Evolutionary conservation across 108 stramenopile species (phyloP).

Genomic region (Aurantiochytrium sp.): DNA sequence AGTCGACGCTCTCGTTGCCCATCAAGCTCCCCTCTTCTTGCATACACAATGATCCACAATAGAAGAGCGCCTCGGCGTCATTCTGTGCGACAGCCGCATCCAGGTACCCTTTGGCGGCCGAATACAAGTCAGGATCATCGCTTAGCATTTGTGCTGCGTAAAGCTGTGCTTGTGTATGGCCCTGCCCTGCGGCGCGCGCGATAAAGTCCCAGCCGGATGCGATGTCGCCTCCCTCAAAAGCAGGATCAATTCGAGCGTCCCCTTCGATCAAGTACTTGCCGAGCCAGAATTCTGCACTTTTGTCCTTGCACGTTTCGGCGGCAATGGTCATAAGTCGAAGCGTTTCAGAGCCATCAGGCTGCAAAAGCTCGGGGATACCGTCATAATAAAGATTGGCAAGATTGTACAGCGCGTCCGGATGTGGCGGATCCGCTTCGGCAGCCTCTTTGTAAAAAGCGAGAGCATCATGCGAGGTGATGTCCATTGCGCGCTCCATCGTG

Average conservation of each 20-base stretch:
- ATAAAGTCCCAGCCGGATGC: neutral
- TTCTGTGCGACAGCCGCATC: neutral
- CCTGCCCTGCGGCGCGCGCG: neutral
- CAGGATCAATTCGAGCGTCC: neutral
- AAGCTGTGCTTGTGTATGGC: neutral
- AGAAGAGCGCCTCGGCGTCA: neutral
- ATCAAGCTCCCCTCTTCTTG: neutral
- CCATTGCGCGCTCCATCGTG: neutral
- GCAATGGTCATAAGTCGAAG: neutral
- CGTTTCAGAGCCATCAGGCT: neutral
- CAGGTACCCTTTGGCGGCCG: neutral
- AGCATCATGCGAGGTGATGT: neutral
- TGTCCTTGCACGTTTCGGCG: neutral
- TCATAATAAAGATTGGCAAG: neutral
- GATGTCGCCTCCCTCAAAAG: neutral
- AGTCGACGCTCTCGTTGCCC: neutral
- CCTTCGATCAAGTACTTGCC: neutral
- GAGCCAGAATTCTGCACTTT: neutral
- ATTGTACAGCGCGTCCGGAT: neutral
- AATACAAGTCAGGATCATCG: neutral
- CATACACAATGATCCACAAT: neutral
- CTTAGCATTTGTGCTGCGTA: neutral
- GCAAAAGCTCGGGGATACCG: neutral
- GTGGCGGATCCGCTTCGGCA: neutral
- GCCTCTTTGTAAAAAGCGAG: neutral